Conservation (phyloP, 352 stramenopile genomes). For the Pythium periplocum region DNA sequence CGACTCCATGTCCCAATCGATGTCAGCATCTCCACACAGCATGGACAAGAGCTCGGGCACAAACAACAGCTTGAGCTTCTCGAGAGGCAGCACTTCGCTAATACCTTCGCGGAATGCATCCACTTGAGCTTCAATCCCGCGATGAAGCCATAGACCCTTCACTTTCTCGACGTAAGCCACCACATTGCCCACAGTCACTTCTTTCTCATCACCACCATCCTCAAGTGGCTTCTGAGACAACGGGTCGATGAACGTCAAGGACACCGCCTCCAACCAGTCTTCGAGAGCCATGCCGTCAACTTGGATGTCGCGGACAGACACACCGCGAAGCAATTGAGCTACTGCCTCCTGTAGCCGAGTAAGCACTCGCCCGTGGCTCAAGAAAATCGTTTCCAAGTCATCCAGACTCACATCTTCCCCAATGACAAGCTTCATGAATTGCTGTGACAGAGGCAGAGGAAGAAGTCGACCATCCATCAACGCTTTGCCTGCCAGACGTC, state of each 20-base stretch:
- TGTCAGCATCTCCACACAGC: slow-evolving; percentile 69
- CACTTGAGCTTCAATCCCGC: slow-evolving; percentile 59
- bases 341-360: slow-evolving; percentile 34
- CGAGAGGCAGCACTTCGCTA: slow-evolving; percentile 60
- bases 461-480: slow-evolving; percentile 80
- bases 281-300: slow-evolving; percentile 47
- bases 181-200: slow-evolving; percentile 56
- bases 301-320: slow-evolving; percentile 32
- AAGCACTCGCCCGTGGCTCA: slow-evolving; percentile 57
- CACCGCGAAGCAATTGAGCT: slow-evolving; percentile 11
- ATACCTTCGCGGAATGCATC: slow-evolving; percentile 73
- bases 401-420: slow-evolving; percentile 49
- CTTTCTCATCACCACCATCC: slow-evolving; percentile 29
- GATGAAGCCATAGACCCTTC: slow-evolving; percentile 54
- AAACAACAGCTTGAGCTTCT: slow-evolving; percentile 67
- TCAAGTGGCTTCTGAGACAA: slow-evolving; percentile 64
- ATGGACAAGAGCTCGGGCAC: slow-evolving; percentile 58
- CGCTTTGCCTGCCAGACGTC: slow-evolving; percentile 71
- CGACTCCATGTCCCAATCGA: slow-evolving; percentile 59
- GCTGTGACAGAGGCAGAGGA: slow-evolving; percentile 57
- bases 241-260: slow-evolving; percentile 74
- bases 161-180: slow-evolving; percentile 49
- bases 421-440: slow-evolving; percentile 78
- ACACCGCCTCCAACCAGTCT: slow-evolving; percentile 62
- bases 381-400: slow-evolving; percentile 55